Conservation (phyloP, 495 filamentous ascomycete genomes). For the Penicillium mononematosum region DNA sequence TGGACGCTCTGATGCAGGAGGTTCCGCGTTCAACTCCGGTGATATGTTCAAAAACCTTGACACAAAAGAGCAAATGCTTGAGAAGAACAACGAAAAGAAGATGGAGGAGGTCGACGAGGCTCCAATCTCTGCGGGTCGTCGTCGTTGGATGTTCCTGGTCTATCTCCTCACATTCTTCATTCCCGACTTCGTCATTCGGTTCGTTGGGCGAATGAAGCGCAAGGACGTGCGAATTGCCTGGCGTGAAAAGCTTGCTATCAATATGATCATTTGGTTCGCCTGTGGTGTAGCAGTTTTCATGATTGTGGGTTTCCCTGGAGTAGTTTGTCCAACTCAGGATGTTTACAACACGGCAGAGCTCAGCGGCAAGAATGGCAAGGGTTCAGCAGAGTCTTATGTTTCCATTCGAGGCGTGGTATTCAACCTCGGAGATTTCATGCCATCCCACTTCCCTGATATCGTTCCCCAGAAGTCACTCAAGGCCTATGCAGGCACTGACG, state of each 20-base stretch:
- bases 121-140: slow-evolving; percentile 73
- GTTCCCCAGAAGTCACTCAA: slow-evolving; percentile 64
- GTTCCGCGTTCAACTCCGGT: slow-evolving; percentile 80
- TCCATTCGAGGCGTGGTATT: slow-evolving; percentile 89
- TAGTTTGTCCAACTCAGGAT: slow-evolving; percentile 89
- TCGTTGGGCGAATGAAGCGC: slow-evolving; percentile 80
- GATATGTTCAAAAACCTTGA: slow-evolving; percentile 99
- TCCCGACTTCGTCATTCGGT: slow-evolving; percentile 79
- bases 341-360: slow-evolving; percentile 83
- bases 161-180: slow-evolving; percentile 82
- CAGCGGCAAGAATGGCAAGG: slow-evolving; percentile 68
- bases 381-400: slow-evolving; percentile 61
- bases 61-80: slow-evolving; percentile 84
- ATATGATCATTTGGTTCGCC: slow-evolving; percentile 91
- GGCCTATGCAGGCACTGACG: slow-evolving; percentile 82
- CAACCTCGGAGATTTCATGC: slow-evolving; percentile 71
- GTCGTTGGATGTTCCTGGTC: slow-evolving; percentile 89
- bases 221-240: slow-evolving; percentile 93
- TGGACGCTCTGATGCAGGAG: slow-evolving; percentile 83
- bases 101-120: slow-evolving; percentile 87
- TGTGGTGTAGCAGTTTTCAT: slow-evolving; percentile 83
- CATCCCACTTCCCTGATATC: slow-evolving; percentile 76
- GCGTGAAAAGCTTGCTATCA: slow-evolving; percentile 98
- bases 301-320: slow-evolving; percentile 76
- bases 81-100: slow-evolving; percentile 88